A percentile compares a stretch with the other conserved stretches of the same genome.
Evolutionary conservation across 2,329 filamentous ascomycete genomes (phyloP).

Genomic region (Cercospora sp.): DNA sequence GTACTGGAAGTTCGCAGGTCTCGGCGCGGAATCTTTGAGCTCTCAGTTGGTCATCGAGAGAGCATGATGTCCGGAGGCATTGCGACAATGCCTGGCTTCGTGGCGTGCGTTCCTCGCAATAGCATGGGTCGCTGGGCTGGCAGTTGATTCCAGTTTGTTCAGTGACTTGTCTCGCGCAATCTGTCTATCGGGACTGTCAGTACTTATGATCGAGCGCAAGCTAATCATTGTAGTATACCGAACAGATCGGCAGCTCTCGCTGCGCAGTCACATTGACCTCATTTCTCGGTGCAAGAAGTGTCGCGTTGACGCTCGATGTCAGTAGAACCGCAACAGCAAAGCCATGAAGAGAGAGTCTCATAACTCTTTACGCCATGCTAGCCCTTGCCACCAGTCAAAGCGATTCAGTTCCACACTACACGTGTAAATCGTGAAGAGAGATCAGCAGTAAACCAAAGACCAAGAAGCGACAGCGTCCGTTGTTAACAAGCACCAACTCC

Average conservation of each 20-base stretch:
- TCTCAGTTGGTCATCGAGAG: conserved; percentile 10
- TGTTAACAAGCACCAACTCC: neutral
- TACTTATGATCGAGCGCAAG: neutral
- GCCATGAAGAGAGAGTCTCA: conserved; percentile 3
- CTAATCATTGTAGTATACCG: neutral
- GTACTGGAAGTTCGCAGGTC: conserved; percentile 8
- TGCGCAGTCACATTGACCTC: conserved; percentile 7
- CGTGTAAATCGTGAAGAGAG: neutral
- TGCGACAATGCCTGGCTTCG: conserved; percentile 3
- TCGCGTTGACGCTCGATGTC: neutral
- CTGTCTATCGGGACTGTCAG: neutral
- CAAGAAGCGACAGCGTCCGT: neutral
- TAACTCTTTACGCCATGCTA: conserved; percentile 2
- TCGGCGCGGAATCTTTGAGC: conserved; percentile 6
- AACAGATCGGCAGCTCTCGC: conserved; percentile 9
- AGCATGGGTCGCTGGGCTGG: conserved; percentile 10
- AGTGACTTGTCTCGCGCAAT: neutral
- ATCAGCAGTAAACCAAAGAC: neutral
- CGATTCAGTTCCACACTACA: neutral
- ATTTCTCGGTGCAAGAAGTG: neutral
- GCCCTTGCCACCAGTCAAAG: neutral
- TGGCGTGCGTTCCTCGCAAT: conserved; percentile 1
- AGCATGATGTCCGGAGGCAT: conserved; percentile 5
- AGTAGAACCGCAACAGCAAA: neutral
- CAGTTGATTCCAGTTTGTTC: conserved; percentile 5